These are phyloP conservation scores for Leishmania braziliensis DNA, from an alignment of 208 protist genomes.

Conservation along the genomic window DNA sequence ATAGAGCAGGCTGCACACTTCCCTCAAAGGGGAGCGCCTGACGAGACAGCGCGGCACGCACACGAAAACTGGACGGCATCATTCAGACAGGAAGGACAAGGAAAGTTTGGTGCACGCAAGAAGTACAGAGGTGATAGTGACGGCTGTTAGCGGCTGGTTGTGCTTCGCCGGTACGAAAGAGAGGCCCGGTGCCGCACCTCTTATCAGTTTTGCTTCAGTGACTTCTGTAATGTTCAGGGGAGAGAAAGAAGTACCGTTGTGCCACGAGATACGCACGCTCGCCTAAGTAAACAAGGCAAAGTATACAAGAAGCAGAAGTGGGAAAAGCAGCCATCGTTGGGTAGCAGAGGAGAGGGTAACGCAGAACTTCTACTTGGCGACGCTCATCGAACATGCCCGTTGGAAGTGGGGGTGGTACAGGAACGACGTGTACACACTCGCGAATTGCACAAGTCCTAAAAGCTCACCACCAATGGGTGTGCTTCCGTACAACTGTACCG, in stretches of 20 bases:
- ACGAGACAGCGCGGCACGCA: background rate
- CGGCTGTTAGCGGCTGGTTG: background rate
- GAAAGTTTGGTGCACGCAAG: background rate
- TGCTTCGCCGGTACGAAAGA: background rate
- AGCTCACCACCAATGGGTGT: background rate
- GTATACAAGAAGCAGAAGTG: background rate
- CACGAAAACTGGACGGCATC: background rate
- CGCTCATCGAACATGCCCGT: background rate
- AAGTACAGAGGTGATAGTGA: background rate
- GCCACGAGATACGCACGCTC: background rate
- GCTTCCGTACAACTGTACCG: background rate
- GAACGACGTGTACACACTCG: background rate
- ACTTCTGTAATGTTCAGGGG: background rate
- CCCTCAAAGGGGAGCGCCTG: background rate
- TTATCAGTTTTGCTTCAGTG: background rate
- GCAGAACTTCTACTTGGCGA: background rate
- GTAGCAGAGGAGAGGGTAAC: background rate
- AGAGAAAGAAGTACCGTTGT: background rate
- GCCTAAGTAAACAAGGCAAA: background rate
- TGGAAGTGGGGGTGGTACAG: background rate
- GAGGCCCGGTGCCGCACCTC: background rate
- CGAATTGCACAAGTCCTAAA: background rate
- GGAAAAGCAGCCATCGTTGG: constrained; percentile 12
- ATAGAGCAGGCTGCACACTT: background rate
- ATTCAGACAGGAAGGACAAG: background rate